A percentile compares a stretch with the other conserved stretches of the same genome.
phyloP scores from a whole-genome alignment of 148 eudicot species.

The Cornus kousa region DNA sequence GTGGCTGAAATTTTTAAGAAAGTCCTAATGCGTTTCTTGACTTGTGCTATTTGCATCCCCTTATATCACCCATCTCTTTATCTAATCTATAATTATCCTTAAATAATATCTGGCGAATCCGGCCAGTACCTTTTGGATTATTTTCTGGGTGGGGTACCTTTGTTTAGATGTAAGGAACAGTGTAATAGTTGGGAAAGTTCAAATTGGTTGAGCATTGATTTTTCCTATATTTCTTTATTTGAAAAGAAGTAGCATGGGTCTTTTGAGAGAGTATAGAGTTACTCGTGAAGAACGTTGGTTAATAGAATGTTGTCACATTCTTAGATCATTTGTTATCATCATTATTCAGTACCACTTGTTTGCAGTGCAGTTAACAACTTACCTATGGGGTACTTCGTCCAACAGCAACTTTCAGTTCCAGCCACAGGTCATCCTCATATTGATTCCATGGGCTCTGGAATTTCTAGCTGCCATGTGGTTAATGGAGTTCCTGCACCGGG shows the following conservation, averaged over 20 bases:
- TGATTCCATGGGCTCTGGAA: conserved; percentile 74
- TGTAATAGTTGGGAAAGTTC: not conserved
- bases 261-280: not conserved
- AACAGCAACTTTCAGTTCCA: conserved; percentile 70
- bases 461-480: conserved; percentile 81
- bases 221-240: not conserved
- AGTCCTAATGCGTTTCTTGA: too few relatives aligned
- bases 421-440: conserved; percentile 89
- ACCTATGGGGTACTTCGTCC: conserved; percentile 98
- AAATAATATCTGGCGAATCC: too few relatives aligned
- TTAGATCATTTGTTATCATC: not conserved
- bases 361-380: conserved; percentile 85
- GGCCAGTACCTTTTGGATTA: too few relatives aligned
- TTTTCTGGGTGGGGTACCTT: not conserved
- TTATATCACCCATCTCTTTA: too few relatives aligned
- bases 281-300: not conserved
- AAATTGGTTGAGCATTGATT: not conserved
- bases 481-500: conserved; percentile 95
- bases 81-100: too few relatives aligned
- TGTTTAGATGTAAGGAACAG: not conserved
- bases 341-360: conserved; percentile 33
- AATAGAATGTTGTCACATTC: not conserved
- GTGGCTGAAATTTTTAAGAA: too few relatives aligned
- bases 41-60: too few relatives aligned
- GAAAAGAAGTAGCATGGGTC: not conserved